Percentiles rank a stretch among this genome's conserved stretches.
Evolutionary conservation across 2,329 filamentous ascomycete genomes (phyloP).

Genomic region (Alternaria metachromatica): DNA sequence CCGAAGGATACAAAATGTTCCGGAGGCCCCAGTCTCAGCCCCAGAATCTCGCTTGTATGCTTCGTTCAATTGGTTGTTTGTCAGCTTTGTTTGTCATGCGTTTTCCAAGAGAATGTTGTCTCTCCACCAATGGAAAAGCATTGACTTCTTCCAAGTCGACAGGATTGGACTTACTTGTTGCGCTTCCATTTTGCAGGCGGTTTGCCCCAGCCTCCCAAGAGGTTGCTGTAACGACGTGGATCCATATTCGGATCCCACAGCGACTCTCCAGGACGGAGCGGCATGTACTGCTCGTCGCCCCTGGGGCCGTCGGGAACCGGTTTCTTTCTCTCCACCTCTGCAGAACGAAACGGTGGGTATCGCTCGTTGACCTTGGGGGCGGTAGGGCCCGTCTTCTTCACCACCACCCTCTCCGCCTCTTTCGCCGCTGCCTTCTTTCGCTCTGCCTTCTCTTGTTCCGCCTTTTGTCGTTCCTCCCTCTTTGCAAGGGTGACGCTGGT

Average conservation of each 20-base stretch:
- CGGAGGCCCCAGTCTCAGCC: too few relatives aligned
- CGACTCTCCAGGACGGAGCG: conserved; percentile 1
- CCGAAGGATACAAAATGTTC: neutral
- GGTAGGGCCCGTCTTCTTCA: neutral
- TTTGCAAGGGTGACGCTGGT: neutral
- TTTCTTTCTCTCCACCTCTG: neutral
- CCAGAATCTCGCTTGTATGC: neutral
- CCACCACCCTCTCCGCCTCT: neutral
- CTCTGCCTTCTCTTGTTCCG: neutral
- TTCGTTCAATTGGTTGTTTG: neutral
- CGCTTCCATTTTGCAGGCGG: neutral
- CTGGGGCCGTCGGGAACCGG: neutral
- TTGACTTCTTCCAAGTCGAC: neutral
- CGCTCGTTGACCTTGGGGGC: neutral
- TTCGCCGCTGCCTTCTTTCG: neutral
- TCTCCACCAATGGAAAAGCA: neutral
- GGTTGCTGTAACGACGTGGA: neutral
- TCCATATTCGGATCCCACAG: neutral
- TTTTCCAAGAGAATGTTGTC: neutral
- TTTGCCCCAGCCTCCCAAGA: neutral
- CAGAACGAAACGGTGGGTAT: neutral
- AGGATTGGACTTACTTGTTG: neutral
- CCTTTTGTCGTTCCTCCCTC: neutral
- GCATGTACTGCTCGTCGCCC: neutral
- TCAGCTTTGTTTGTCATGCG: neutral